Conservation (phyloP, 2,329 filamentous ascomycete genomes). For the Emericellopsis atlantica region DNA sequence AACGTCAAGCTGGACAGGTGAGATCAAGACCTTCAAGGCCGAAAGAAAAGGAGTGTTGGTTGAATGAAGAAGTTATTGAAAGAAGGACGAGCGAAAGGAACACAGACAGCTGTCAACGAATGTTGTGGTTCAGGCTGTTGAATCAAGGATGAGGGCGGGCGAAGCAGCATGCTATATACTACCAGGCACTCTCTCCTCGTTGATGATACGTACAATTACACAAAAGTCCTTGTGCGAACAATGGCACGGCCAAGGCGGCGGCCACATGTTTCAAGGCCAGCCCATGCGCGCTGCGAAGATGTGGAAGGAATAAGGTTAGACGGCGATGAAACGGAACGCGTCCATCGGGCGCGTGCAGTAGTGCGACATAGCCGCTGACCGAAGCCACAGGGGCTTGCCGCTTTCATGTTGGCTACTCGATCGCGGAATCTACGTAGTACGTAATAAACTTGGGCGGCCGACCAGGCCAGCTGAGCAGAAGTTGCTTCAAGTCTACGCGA, state of each 20-base stretch:
- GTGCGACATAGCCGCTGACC: slow-evolving; percentile 1
- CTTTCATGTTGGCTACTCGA: neutral
- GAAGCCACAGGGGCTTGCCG: neutral
- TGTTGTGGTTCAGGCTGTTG: neutral
- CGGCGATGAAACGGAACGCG: neutral
- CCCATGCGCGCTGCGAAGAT: too few relatives aligned
- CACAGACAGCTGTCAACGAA: neutral
- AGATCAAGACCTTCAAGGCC: neutral
- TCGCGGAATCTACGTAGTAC: too few relatives aligned
- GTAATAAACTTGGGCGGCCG: too few relatives aligned
- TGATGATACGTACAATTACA: too few relatives aligned
- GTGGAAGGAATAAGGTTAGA: too few relatives aligned
- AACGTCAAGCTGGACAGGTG: neutral
- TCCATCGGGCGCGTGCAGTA: neutral
- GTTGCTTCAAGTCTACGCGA: too few relatives aligned
- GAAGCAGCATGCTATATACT: too few relatives aligned
- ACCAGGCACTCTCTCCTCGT: too few relatives aligned
- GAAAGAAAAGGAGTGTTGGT: neutral
- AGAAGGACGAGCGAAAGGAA: neutral
- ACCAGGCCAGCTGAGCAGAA: too few relatives aligned
- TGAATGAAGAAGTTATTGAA: slow-evolving; percentile 1
- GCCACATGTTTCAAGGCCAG: too few relatives aligned
- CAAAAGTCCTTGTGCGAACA: too few relatives aligned
- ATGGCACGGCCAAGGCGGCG: too few relatives aligned
- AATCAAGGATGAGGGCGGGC: neutral